These are phyloP conservation scores for Brettanomyces custersianus DNA, from an alignment of 805 yeast species.

Conservation along the genomic window DNA sequence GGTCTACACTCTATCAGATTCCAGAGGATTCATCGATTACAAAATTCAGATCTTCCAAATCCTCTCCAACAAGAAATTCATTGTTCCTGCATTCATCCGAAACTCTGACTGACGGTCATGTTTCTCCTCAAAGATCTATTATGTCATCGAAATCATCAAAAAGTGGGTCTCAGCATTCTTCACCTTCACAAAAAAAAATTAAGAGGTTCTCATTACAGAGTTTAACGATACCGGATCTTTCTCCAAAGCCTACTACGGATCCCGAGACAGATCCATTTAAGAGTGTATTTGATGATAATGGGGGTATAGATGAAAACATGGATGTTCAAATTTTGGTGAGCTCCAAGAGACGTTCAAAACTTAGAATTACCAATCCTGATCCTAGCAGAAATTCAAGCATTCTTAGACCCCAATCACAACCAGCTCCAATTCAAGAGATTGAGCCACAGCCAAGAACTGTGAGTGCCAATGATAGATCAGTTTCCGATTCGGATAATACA, in stretches of 20 bases:
- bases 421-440: not conserved
- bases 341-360: constrained; percentile 49
- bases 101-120: not conserved
- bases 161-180: not conserved
- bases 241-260: not conserved
- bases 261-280: not conserved
- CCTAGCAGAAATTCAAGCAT: not conserved
- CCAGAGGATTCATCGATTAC: constrained; percentile 13
- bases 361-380: constrained; percentile 60
- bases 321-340: constrained; percentile 71
- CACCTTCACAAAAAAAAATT: too few relatives aligned
- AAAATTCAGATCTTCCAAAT: constrained; percentile 6
- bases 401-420: not conserved
- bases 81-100: constrained; percentile 1
- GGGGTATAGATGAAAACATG: constrained; percentile 28
- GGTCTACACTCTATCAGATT: constrained; percentile 10
- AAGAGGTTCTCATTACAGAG: too few relatives aligned
- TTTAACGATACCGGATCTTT: too few relatives aligned
- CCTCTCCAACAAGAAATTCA: not conserved
- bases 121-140: not conserved
- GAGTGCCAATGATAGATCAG: constrained; percentile 2
- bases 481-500: constrained; percentile 6
- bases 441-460: not conserved
- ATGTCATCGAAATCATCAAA: not conserved
- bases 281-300: constrained; percentile 1